Evolutionary conservation across 2,329 filamentous ascomycete species (phyloP), one percentile per base, ranked within the genome.

Genomic region (Nannizziopsis barbatae): DNA sequence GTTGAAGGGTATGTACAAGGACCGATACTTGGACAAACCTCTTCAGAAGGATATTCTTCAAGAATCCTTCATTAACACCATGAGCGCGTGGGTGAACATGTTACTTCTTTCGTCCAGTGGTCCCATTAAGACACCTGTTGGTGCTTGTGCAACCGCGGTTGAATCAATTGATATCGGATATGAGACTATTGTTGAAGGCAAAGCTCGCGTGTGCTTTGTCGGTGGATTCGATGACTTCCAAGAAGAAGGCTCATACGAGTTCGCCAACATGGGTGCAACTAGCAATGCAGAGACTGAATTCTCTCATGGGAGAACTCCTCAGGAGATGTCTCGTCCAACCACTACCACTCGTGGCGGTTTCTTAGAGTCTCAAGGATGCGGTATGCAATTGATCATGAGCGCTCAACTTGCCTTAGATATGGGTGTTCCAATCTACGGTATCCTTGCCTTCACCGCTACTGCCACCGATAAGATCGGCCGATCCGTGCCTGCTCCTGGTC

Each of bases 31-130:
- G 54, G 92, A 98, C 72, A 92, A 89, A 73, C 92, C 90, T 49
- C 79, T 98, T 43, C 93, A 98, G 71, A 98, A 96, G 71, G 92
- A 98, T 64, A 95, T 98, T 64, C 78, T 98, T 11, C 93, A 98
- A 65, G 92, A 98, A 71, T 96, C 92, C 10, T 98, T 98, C 76
- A 96, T 98, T 78, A 98, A 98, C 76, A 98, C 92, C 49, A 98
- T 98, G 90, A 84, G 86, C 58, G 92, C 92, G 12, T 98, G 92
- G 92, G 89, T 98, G 50, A 98, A 98, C 75, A 98, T 98, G 92
- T 75, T 98, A 70, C 75, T 98, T 55, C 75, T 98, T 55, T 98
- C 92, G 3, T 96, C 92, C 4, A 96, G 92, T 45, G 92, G 92
- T 57, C 87, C 92, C 37, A 96, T 98, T 76, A 95, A 96, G 76